phyloP scores from a whole-genome alignment of 2,329 filamentous ascomycete species.

The Nothophaeocryptopus gaeumannii region DNA sequence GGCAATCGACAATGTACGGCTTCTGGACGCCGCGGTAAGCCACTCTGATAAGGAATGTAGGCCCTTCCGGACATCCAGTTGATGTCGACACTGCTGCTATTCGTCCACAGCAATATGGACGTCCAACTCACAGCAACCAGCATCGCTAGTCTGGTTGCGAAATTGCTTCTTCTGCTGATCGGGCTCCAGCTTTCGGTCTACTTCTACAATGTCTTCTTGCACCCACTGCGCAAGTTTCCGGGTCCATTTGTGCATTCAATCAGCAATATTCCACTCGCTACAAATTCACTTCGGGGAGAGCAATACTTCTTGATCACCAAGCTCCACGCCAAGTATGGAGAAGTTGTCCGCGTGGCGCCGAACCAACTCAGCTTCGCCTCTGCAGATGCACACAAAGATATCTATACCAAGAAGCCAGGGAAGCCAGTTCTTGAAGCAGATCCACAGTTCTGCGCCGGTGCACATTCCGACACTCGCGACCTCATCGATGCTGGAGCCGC shows the following conservation, averaged over 20 bases:
- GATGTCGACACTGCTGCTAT: too few relatives aligned
- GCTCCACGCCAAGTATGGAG: slow-evolving; percentile 38
- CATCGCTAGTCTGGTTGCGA: neutral
- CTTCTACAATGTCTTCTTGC: slow-evolving; percentile 9
- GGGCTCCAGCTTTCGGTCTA: neutral
- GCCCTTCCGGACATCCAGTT: too few relatives aligned
- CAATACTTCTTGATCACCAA: slow-evolving; percentile 3
- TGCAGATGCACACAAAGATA: slow-evolving; percentile 43
- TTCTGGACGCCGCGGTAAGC: too few relatives aligned
- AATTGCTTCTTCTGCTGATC: neutral
- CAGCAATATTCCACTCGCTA: slow-evolving; percentile 6
- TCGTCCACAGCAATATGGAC: too few relatives aligned
- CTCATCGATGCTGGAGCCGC: slow-evolving; percentile 31
- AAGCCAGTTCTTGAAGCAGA: slow-evolving; percentile 6
- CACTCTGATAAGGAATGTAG: too few relatives aligned
- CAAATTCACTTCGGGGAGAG: slow-evolving; percentile 4
- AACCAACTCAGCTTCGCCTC: slow-evolving; percentile 47
- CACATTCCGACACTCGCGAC: slow-evolving; percentile 5
- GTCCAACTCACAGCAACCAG: neutral
- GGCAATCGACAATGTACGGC: too few relatives aligned
- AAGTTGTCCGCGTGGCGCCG: slow-evolving; percentile 48
- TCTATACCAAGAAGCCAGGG: slow-evolving; percentile 36
- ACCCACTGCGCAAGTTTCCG: slow-evolving; percentile 8
- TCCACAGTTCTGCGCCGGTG: slow-evolving; percentile 28
- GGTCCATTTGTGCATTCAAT: slow-evolving; percentile 2